Percentiles rank a stretch among this genome's conserved stretches.
These are phyloP conservation scores for Nigrospora sphaerica DNA, from an alignment of 2,329 filamentous ascomycete species.

Conservation along the genomic window DNA sequence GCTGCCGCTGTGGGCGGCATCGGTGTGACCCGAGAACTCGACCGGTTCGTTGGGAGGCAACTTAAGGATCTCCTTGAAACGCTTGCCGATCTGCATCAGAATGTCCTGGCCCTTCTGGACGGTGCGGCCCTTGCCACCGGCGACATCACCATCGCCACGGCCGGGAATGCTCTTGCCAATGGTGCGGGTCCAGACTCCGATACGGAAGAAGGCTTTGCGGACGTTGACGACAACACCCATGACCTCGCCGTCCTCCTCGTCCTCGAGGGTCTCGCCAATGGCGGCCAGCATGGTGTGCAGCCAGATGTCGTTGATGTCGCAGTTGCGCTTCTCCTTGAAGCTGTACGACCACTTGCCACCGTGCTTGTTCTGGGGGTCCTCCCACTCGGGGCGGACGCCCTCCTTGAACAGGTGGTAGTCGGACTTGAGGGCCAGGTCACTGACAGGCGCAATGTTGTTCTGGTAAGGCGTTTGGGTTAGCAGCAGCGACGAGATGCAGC, in stretches of 20 bases:
- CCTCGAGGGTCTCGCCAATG: conserved; percentile 95
- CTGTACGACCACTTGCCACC: conserved; percentile 98
- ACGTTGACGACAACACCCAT: conserved; percentile 99
- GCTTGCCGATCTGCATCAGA: conserved; percentile 74
- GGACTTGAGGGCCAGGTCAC: conserved; percentile 92
- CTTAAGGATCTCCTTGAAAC: conserved; percentile 89
- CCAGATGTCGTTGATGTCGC: conserved; percentile 94
- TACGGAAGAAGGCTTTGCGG: conserved; percentile 94
- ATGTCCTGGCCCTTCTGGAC: conserved; percentile 79
- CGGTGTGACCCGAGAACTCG: conserved; percentile 95
- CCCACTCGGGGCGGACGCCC: conserved; percentile 95
- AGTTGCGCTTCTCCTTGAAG: conserved; percentile 89
- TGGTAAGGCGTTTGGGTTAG: conserved; percentile 29
- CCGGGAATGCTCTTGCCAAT: conserved; percentile 77
- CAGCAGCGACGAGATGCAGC: not conserved
- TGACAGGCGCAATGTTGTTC: conserved; percentile 98
- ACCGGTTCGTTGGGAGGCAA: conserved; percentile 69
- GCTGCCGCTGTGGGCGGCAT: conserved; percentile 86
- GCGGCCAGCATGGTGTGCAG: conserved; percentile 93
- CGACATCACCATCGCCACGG: conserved; percentile 65
- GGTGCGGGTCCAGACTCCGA: conserved; percentile 94
- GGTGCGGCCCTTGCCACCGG: conserved; percentile 70
- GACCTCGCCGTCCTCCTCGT: conserved; percentile 89
- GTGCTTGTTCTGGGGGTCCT: conserved; percentile 97
- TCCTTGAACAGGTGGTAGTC: conserved; percentile 99